A percentile compares a stretch with the other conserved stretches of the same genome.
Evolutionary conservation across 1,284 basidiomycete species (phyloP).

Genomic region (Inonotus hispidus): DNA sequence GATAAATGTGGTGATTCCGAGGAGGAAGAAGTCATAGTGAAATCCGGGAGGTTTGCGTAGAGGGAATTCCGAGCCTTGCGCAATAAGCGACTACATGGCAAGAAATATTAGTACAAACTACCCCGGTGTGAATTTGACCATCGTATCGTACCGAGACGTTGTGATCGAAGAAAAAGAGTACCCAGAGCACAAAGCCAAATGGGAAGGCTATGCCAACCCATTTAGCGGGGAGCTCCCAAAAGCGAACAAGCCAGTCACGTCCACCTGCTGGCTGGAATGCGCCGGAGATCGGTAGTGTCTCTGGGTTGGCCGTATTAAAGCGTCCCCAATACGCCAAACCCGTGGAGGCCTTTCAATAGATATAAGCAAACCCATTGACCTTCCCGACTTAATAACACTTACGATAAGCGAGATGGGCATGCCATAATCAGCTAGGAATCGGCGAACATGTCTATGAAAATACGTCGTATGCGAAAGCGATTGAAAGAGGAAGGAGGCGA

Average conservation of each 20-base stretch:
- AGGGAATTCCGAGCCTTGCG: constrained; percentile 88
- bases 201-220: constrained; percentile 85
- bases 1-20: constrained; percentile 90
- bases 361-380: constrained; percentile 73
- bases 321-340: constrained; percentile 83
- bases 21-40: constrained; percentile 84
- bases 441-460: constrained; percentile 67
- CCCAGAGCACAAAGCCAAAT: constrained; percentile 67
- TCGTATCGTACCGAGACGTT: constrained; percentile 69
- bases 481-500: constrained; percentile 70
- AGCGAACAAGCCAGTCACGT: constrained; percentile 81
- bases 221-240: constrained; percentile 87
- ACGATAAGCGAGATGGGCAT: constrained; percentile 81
- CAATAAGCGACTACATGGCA: constrained; percentile 74
- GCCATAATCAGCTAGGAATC: constrained; percentile 81
- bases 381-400: constrained; percentile 65
- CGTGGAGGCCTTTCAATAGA: constrained; percentile 36
- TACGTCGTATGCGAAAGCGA: constrained; percentile 55
- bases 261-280: constrained; percentile 74
- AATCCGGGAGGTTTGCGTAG: constrained; percentile 90
- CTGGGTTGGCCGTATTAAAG: constrained; percentile 58
- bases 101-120: neutral
- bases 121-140: neutral
- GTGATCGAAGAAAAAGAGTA: constrained; percentile 77
- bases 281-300: constrained; percentile 62